Base-by-base conservation (phyloP, 2,329 filamentous ascomycete genomes). In the Hypoxylon sp. region DNA sequence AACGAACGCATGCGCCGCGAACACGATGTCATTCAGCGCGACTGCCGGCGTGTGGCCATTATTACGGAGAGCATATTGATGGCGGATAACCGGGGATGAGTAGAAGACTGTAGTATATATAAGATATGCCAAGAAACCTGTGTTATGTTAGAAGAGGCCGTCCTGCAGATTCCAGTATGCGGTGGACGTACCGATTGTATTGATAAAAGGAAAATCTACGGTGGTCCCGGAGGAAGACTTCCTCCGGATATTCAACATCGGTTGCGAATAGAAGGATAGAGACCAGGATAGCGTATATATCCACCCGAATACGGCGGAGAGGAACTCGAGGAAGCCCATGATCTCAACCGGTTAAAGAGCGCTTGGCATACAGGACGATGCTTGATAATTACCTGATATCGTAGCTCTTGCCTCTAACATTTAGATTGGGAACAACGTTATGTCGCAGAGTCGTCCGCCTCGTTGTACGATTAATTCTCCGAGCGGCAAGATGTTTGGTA, bases 211-310 rank as follows among this genome's bases (percentile, higher is more conserved):
- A 74, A 96, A 97, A 78, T 97, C 94, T 69, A 97, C 90, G 0
- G 93, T 92, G 3, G 95, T 89, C 40, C 96, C 96, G 18, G 87
- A 85, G 3, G 94, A 97, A 7, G 92, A 91, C 61, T 87, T 87
- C 56, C 93, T 90, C 28, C 83, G 83, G 77, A 85, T 90, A 83
- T 97, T 98, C 67, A 93, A 85, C 65, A 96, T 80, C 5, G 91
- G 88, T 77, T 98, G 96, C 1, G 95, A 94, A 78, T 98, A 98
- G 81, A 97, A 98, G 14, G 93, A 97, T 14, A 90, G 80, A 11
- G 92, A 95, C 95, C 95, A 96, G 78, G 86, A 88, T 50, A 89
- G 69, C 68, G 87, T 90, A 79, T 94, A 94, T 74, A 90, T 80
- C 91, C 91, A 93, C 78, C 91, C 91, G 71, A 92, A 87, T 30